Evolutionary conservation across 371 early-diverging fungal genomes (phyloP), one percentile per base, ranked within the genome.

Genomic region (Lichtheimia corymbifera): DNA sequence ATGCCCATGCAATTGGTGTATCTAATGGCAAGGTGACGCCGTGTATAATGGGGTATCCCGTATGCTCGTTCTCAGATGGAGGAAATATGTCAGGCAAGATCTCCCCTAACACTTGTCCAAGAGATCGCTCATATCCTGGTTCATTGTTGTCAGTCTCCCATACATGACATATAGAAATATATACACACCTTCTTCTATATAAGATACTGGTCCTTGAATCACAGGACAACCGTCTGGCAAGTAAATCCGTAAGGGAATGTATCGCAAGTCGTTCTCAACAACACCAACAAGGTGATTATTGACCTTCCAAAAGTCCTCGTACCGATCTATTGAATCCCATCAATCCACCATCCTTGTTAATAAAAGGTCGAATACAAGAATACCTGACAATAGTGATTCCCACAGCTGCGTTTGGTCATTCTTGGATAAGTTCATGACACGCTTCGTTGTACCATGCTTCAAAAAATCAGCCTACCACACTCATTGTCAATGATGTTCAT

Each of bases 401-500:
- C 91, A 92, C 25, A 92, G 69, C 49, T 82, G 83, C 15, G 78
- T 79, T 60, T 89, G 88, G 66, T 92, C 91, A 24, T 77, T 69
- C 63, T 87, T 89, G n/a, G 88, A 82, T 58, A 92, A 71, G 27
- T 85, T 84, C 91, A 92, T 91, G 28, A 90, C 86, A 50, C 80
- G 80, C 62, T 90, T 90, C 13, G 86, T 89, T 5, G 78, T 80
- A 17, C 88, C 89, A 64, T 84, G 74, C 15, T 90, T 83, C 28
- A 92, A 67, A 66, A 83, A 90, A 65, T 92, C 93, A 6, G 91
- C 88, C 88, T 91, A 55, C 35, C 43, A 51, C 18, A 3, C 15
- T 14, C 58, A 27, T 40, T 22, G 35, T 17, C 15, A 7, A n/a
- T 30, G 12, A 14, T 2, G 28, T 5, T 7, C 14, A n/a, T n/a